Base-by-base conservation (phyloP, 2,329 filamentous ascomycete genomes). In the Claviceps paspali region DNA sequence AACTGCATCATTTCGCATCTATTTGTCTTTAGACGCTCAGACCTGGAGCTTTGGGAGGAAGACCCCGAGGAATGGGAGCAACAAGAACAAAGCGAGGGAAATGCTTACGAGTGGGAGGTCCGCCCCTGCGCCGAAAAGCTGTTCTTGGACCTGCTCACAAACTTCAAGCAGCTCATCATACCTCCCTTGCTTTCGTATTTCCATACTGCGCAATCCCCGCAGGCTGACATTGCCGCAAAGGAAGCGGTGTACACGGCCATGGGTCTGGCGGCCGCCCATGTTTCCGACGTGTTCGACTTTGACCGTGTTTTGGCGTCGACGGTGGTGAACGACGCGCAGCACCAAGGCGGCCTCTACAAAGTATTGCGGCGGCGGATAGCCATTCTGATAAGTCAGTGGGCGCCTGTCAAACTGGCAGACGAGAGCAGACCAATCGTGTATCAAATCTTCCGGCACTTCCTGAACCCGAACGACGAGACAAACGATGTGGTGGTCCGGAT, bases 11-110 rank as follows among this genome's bases (percentile, higher is more conserved):
- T 98, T 36, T 85, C 82, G 1, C 79, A 81, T 48, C 84, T 94
- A 47, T 91, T 98, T 53, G 72, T 91, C 27, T 91, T 96, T 55
- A 76, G 85, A 24, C 73, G 81, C 41, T 76, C 76, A 36, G 91
- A 98, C 56, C 70, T 96, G 1, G 77, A 85, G 43, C 81, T 85
- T 40, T 98, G 91, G 91, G 81, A 92, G 52, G 81, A 92, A 51
- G 86, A 94, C 40, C 85, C 88, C 0, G 85, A 98, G 55, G 86
- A 92, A 38, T 98, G 91, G 87, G 88, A 95, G 56, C 79, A 82
- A 45, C 77, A 80, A 49, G 86, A 95, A 62, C 85, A 92, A 50
- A 82, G 79, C 42, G 75, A 83, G 41, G 78, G 82, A 26, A 82
- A 85, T 47, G 83, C 82, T 2, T 96, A 82, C 70, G 86, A 96